phyloP scores from a whole-genome alignment of 2,329 filamentous ascomycete genomes.

The Aspergillus cejpii region DNA sequence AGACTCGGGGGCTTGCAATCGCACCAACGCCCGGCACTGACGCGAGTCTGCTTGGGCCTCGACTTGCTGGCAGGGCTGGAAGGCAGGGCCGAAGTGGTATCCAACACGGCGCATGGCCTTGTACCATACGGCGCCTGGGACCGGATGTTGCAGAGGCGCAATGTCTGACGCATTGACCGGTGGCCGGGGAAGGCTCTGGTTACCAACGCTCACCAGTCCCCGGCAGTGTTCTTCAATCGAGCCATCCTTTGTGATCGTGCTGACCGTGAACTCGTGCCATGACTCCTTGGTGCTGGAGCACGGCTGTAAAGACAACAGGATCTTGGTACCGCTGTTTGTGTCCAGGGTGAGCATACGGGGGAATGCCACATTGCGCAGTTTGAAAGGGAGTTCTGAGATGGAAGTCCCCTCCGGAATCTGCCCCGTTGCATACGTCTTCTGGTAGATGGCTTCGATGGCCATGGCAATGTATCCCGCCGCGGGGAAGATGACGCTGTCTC shows the following conservation, averaged over 20 bases:
- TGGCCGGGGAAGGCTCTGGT: not conserved
- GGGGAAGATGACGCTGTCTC: slow-evolving; percentile 1
- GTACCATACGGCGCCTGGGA: slow-evolving; percentile 5
- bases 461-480: slow-evolving; percentile 4
- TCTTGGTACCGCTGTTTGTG: slow-evolving; percentile 1
- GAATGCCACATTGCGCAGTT: slow-evolving; percentile 6
- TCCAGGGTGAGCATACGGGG: slow-evolving; percentile 6
- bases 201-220: not conserved
- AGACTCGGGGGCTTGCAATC: slow-evolving; percentile 2
- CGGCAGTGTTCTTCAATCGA: slow-evolving; percentile 1
- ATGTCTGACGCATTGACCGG: not conserved
- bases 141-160: slow-evolving; percentile 3
- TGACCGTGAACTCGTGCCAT: slow-evolving; percentile 8
- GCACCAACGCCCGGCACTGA: not conserved
- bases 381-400: not conserved
- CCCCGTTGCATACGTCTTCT: not conserved
- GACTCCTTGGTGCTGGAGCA: not conserved
- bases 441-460: slow-evolving; percentile 7
- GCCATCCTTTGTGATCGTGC: not conserved
- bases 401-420: not conserved
- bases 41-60: slow-evolving; percentile 1
- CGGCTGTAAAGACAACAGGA: slow-evolving; percentile 5
- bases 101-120: slow-evolving; percentile 9
- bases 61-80: slow-evolving; percentile 5
- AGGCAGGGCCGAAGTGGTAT: slow-evolving; percentile 6